Percentiles rank a stretch among this genome's conserved stretches.
Evolutionary conservation across 1,284 basidiomycete species (phyloP).

Genomic region (Pseudozyma pruni): DNA sequence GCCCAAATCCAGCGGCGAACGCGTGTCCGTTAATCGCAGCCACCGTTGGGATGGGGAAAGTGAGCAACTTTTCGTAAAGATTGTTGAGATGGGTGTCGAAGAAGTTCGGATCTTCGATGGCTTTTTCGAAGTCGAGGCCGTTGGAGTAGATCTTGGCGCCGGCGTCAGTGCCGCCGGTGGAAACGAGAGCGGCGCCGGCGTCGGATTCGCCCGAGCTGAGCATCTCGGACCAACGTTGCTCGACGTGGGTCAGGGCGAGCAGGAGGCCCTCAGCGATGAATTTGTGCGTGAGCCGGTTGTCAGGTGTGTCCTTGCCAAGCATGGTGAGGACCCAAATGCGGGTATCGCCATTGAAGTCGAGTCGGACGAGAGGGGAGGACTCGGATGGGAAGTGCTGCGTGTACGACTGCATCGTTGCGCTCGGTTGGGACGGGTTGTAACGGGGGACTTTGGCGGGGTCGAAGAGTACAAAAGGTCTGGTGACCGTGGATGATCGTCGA

Average conservation of each 20-base stretch:
- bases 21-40: slow-evolving; percentile 91
- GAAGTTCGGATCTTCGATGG: slow-evolving; percentile 76
- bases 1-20: slow-evolving; percentile 85
- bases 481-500: not conserved
- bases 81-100: slow-evolving; percentile 71
- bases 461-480: not conserved
- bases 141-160: slow-evolving; percentile 57
- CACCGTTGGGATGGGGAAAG: slow-evolving; percentile 74
- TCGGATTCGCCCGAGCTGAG: slow-evolving; percentile 35
- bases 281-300: slow-evolving; percentile 77
- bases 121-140: slow-evolving; percentile 79
- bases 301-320: slow-evolving; percentile 68
- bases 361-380: slow-evolving; percentile 17
- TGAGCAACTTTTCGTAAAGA: slow-evolving; percentile 68
- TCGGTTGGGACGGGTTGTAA: slow-evolving; percentile 7
- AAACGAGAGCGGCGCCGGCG: slow-evolving; percentile 58
- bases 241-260: slow-evolving; percentile 81
- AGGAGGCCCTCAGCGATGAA: slow-evolving; percentile 74
- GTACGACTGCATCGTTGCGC: slow-evolving; percentile 32
- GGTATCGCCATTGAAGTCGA: slow-evolving; percentile 35
- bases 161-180: slow-evolving; percentile 43
- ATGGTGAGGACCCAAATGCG: slow-evolving; percentile 57
- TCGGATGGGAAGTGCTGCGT: slow-evolving; percentile 24
- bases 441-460: slow-evolving; percentile 16
- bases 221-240: slow-evolving; percentile 78